phyloP scores from a whole-genome alignment of 805 yeast species.

The Pichia cephalocereana region DNA sequence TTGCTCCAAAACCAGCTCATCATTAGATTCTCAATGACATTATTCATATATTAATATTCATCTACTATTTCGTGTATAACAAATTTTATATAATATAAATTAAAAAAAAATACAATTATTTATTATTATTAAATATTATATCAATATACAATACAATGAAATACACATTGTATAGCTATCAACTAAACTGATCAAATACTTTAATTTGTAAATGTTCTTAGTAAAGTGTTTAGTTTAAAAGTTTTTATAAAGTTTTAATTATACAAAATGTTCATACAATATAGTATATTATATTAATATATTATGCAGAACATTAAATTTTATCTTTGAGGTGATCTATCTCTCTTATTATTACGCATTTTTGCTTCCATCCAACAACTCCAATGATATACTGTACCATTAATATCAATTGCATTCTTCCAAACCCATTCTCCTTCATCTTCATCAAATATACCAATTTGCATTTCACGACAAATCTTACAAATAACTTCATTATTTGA shows the following conservation, averaged over 20 bases:
- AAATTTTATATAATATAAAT: too few relatives aligned
- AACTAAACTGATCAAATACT: too few relatives aligned
- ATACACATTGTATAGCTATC: too few relatives aligned
- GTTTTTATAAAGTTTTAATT: too few relatives aligned
- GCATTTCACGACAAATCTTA: conserved; percentile 61
- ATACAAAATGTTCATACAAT: too few relatives aligned
- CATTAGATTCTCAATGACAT: not conserved
- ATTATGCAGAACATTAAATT: too few relatives aligned
- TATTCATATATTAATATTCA: not conserved
- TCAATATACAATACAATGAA: too few relatives aligned
- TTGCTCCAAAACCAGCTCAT: conserved; percentile 22
- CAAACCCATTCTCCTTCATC: conserved; percentile 77
- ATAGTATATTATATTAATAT: not conserved
- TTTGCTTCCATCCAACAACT: conserved; percentile 58
- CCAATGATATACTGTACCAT: conserved; percentile 47
- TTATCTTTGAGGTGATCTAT: conserved; percentile 20
- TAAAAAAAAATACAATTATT: too few relatives aligned
- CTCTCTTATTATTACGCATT: conserved; percentile 17
- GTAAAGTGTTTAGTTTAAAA: too few relatives aligned
- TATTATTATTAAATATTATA: too few relatives aligned
- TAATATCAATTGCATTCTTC: conserved; percentile 50
- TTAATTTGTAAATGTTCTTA: too few relatives aligned
- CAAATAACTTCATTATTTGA: conserved; percentile 52
- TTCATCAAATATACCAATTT: conserved; percentile 60
- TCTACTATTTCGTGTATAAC: too few relatives aligned